Evolutionary conservation across 192 early-diverging fungal species (phyloP).

Genomic region (Chytriomyces confervae): DNA sequence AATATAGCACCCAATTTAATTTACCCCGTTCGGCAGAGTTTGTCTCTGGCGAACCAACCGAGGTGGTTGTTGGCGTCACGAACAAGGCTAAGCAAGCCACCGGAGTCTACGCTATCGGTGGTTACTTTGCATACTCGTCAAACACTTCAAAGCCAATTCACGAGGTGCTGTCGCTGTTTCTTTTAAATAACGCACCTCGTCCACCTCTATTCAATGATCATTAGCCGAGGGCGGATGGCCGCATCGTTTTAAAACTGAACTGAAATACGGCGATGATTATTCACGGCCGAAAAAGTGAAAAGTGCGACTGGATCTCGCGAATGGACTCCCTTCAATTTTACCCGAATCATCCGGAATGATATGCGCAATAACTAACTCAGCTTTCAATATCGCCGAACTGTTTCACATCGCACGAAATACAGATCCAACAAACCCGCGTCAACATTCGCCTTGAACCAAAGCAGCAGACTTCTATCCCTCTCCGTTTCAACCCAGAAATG

Average conservation of each 20-base stretch:
- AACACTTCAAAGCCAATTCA: slow-evolving; percentile 30
- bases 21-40: slow-evolving; percentile 13
- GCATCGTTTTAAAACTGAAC: too few species aligned
- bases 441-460: slow-evolving; percentile 33
- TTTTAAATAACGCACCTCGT: not conserved
- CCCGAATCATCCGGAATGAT: too few species aligned
- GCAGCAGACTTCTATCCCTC: slow-evolving; percentile 26
- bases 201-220: not conserved
- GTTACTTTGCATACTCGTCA: slow-evolving; percentile 28
- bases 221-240: too few species aligned
- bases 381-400: too few species aligned
- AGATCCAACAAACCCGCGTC: slow-evolving; percentile 7
- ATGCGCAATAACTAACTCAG: too few species aligned
- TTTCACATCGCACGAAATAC: not conserved
- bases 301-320: too few species aligned
- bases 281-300: too few species aligned
- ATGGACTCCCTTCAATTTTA: too few species aligned
- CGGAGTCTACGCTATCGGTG: slow-evolving; percentile 18
- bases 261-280: too few species aligned
- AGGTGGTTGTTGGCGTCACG: slow-evolving; percentile 31
- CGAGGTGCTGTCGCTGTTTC: slow-evolving; percentile 11
- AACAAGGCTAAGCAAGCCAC: slow-evolving; percentile 14
- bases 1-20: not conserved
- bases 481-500: slow-evolving; percentile 36
- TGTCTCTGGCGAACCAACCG: slow-evolving; percentile 17